phyloP scores from a whole-genome alignment of 441 rosid genomes.

The Jatropha podagrica region DNA sequence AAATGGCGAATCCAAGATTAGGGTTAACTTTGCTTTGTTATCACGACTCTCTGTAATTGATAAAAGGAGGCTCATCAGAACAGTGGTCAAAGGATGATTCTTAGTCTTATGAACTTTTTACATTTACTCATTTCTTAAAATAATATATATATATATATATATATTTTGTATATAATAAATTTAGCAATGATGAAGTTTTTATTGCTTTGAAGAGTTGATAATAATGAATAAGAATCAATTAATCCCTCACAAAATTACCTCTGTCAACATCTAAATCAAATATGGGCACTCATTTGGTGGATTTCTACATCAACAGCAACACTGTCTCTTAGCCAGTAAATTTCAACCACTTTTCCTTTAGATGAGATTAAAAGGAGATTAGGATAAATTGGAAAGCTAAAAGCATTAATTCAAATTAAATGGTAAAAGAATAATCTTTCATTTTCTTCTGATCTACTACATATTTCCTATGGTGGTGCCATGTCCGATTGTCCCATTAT shows the following conservation, averaged over 20 bases:
- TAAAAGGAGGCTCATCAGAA: not conserved
- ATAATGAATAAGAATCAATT: not conserved
- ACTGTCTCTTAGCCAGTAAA: not conserved
- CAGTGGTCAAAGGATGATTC: not conserved
- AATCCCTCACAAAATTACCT: not conserved
- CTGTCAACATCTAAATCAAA: constrained; percentile 21
- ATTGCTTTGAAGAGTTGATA: too few relatives aligned
- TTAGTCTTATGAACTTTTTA: too few relatives aligned
- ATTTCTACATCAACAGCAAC: constrained; percentile 17
- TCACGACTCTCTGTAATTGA: not conserved
- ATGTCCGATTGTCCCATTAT: constrained; percentile 12
- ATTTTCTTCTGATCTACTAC: too few relatives aligned
- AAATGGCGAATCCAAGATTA: not conserved
- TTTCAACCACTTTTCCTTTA: not conserved
- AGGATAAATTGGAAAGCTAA: not conserved
- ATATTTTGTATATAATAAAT: too few relatives aligned
- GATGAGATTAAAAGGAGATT: too few relatives aligned
- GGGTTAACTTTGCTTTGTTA: not conserved
- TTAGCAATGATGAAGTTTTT: too few relatives aligned
- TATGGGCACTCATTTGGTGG: constrained; percentile 13
- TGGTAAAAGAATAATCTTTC: not conserved
- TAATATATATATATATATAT: too few relatives aligned
- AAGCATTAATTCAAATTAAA: not conserved
- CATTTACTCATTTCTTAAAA: too few relatives aligned
- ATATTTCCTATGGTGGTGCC: not conserved